phyloP scores from a whole-genome alignment of 2,329 filamentous ascomycete genomes.

The Colletotrichum shisoi region DNA sequence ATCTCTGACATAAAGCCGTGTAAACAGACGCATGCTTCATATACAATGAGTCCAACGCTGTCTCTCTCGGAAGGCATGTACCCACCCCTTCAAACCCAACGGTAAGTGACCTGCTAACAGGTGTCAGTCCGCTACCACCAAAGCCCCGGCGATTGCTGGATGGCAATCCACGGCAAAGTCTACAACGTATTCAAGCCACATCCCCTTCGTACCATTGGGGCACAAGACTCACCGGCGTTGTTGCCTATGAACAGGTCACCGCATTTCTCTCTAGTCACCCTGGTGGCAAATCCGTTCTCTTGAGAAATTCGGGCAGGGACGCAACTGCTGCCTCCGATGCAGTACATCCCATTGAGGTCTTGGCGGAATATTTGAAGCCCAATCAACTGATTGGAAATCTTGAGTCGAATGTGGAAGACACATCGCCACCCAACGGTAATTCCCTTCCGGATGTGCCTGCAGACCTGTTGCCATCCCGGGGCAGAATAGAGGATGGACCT shows the following conservation, averaged over 20 bases:
- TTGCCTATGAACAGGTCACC: slow-evolving; percentile 46
- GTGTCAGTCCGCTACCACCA: slow-evolving; percentile 76
- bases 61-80: slow-evolving; percentile 16
- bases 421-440: neutral
- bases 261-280: slow-evolving; percentile 79
- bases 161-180: slow-evolving; percentile 80
- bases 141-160: slow-evolving; percentile 80
- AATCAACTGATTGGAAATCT: slow-evolving; percentile 74
- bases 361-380: slow-evolving; percentile 77
- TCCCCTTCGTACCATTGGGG: neutral
- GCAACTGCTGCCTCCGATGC: slow-evolving; percentile 88
- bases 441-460: neutral
- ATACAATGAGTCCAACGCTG: slow-evolving; percentile 11
- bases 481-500: slow-evolving; percentile 49
- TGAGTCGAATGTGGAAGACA: slow-evolving; percentile 54
- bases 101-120: neutral
- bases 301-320: slow-evolving; percentile 80
- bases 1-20: neutral
- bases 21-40: neutral
- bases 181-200: slow-evolving; percentile 71
- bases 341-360: slow-evolving; percentile 79
- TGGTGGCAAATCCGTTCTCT: slow-evolving; percentile 79
- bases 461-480: slow-evolving; percentile 57
- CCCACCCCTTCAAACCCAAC: too few relatives aligned
- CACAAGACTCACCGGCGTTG: neutral